Percentiles rank a stretch among this genome's conserved stretches.
Conservation (phyloP, 257 asterid genomes). For the Plantago elongata region DNA sequence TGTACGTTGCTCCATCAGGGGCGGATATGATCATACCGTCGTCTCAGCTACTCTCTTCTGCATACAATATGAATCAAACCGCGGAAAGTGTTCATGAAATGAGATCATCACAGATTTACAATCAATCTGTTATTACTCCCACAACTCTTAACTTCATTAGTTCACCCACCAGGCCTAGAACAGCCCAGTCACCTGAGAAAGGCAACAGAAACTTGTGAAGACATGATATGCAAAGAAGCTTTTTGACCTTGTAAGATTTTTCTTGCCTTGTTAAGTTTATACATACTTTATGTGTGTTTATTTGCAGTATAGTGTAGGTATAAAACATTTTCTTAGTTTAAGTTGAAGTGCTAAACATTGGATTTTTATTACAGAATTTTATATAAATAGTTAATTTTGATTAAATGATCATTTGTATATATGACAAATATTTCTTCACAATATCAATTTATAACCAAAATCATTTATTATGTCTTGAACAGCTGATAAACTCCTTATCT, state of each 20-base stretch:
- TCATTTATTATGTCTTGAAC: no score
- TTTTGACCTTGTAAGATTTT: background rate
- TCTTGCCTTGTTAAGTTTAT: background rate
- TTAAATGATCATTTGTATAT: no score
- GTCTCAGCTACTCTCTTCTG: slow-evolving; percentile 21
- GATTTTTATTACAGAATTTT: no score
- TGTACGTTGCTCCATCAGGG: slow-evolving; percentile 25
- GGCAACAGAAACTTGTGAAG: slow-evolving; percentile 21
- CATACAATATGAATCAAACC: slow-evolving; percentile 22
- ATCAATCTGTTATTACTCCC: slow-evolving; percentile 27
- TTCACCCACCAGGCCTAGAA: slow-evolving; percentile 27
- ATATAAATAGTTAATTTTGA: no score
- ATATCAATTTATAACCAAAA: no score
- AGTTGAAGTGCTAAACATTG: no score
- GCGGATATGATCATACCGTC: slow-evolving; percentile 17
- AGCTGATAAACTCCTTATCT: no score
- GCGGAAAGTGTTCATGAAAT: slow-evolving; percentile 29
- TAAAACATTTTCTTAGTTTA: no score
- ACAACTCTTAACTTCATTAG: slow-evolving; percentile 48
- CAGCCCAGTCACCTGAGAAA: slow-evolving; percentile 16
- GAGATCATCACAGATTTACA: slow-evolving; percentile 24
- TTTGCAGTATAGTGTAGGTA: no score
- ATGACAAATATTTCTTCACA: no score
- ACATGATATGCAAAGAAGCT: background rate
- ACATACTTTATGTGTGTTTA: no score